These are phyloP conservation scores for Yamadazyma sp. DNA, from an alignment of 805 yeast species.

Conservation along the genomic window DNA sequence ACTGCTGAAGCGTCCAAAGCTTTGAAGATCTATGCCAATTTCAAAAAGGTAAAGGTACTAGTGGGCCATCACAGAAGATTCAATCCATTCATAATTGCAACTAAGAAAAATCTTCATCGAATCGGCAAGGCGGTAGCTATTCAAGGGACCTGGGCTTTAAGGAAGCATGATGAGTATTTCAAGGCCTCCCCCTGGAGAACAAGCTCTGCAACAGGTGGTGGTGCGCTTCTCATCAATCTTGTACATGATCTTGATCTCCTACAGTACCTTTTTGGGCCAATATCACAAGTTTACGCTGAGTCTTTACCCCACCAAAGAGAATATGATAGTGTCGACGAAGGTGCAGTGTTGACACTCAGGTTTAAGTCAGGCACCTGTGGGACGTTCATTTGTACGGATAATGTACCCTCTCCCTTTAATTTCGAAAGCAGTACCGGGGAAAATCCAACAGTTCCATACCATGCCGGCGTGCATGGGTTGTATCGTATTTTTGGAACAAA, in stretches of 20 bases:
- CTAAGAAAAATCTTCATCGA: conserved; percentile 31
- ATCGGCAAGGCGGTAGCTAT: conserved; percentile 37
- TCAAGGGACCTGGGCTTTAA: conserved; percentile 43
- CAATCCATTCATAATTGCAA: conserved; percentile 40
- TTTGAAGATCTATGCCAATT: conserved; percentile 23
- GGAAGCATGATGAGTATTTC: conserved; percentile 36
- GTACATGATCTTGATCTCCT: conserved; percentile 44
- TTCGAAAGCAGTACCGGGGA: conserved; percentile 46
- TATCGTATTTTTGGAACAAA: conserved; percentile 39
- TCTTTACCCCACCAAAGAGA: conserved; percentile 32
- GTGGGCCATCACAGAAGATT: conserved; percentile 46
- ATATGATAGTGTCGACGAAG: conserved; percentile 36
- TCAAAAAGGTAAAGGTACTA: conserved; percentile 29
- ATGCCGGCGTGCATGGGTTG: conserved; percentile 31
- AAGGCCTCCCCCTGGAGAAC: conserved; percentile 41
- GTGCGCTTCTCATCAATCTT: conserved; percentile 39
- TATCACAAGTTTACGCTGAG: conserved; percentile 40
- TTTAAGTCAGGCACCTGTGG: conserved; percentile 41
- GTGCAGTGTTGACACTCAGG: conserved; percentile 39
- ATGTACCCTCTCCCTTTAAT: conserved; percentile 40
- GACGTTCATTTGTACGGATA: conserved; percentile 43
- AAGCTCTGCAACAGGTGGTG: conserved; percentile 36
- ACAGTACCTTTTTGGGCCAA: conserved; percentile 41
- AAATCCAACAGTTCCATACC: conserved; percentile 40
- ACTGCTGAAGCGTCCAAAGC: conserved; percentile 34